These are phyloP conservation scores for Plasmodium vivax DNA, from an alignment of 169 alveolate genomes.

Conservation along the genomic window DNA sequence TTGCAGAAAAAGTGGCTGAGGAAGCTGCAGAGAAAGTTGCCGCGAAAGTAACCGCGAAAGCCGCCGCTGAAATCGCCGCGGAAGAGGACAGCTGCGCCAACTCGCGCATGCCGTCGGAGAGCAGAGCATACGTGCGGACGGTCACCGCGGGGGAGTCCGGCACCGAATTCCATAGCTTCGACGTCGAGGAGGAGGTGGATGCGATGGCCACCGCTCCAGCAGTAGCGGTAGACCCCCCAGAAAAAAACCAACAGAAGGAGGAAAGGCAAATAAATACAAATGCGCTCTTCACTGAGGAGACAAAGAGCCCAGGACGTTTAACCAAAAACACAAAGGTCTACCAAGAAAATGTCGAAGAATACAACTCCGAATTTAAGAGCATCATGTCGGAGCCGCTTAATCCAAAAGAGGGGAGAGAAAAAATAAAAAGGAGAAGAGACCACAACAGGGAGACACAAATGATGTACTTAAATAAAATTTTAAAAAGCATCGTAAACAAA, in stretches of 20 bases:
- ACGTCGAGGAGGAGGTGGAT: background rate
- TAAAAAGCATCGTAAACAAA: constrained; percentile 38
- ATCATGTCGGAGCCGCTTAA: constrained; percentile 12
- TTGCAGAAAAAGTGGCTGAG: no score
- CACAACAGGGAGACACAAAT: constrained; percentile 5
- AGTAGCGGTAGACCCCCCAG: background rate
- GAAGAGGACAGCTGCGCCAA: background rate
- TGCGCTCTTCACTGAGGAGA: background rate
- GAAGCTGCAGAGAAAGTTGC: background rate
- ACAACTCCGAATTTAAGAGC: constrained; percentile 1
- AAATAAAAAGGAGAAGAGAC: background rate
- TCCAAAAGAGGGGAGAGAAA: background rate
- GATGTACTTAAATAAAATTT: constrained; percentile 46
- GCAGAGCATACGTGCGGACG: background rate
- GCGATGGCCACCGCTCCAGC: background rate
- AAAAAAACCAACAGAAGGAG: background rate
- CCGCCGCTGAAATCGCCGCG: no score
- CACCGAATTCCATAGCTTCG: constrained; percentile 2
- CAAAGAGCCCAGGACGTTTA: background rate
- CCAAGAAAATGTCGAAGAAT: constrained; percentile 4
- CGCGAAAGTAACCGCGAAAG: no score
- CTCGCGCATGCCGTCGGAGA: background rate
- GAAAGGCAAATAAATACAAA: background rate
- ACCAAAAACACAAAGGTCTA: constrained; percentile 1
- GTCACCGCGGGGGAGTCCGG: background rate